A percentile compares a stretch with the other conserved stretches of the same genome.
Conservation (phyloP, 306 rosid genomes). For the Cucumis hystrix region DNA sequence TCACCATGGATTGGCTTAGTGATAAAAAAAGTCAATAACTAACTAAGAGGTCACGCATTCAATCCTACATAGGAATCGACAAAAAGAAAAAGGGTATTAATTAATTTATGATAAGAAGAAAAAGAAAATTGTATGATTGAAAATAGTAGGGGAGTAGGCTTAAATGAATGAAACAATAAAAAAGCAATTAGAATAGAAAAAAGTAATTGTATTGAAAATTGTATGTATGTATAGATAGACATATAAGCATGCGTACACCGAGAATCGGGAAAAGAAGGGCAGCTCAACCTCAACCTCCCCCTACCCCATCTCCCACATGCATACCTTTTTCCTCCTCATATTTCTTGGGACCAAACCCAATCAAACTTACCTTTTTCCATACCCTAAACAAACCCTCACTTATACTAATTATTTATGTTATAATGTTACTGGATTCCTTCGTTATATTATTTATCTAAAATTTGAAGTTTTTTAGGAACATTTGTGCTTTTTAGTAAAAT, state of each 20-base stretch:
- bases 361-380: not conserved
- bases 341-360: not conserved
- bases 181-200: too few species aligned
- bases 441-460: too few species aligned
- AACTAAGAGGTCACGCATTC: too few species aligned
- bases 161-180: not conserved
- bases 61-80: too few species aligned
- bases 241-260: not conserved
- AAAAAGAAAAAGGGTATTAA: too few species aligned
- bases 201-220: not conserved
- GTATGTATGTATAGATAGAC: not conserved
- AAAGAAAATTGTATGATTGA: too few species aligned
- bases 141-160: not conserved
- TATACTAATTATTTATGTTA: too few species aligned
- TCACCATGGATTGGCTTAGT: too few species aligned
- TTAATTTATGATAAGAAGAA: too few species aligned
- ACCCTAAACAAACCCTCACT: not conserved
- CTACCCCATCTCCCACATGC: conserved; percentile 3
- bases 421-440: too few species aligned
- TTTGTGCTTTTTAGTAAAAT: not conserved
- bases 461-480: not conserved
- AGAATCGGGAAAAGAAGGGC: not conserved
- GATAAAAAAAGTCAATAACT: too few species aligned
- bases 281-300: not conserved
- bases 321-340: not conserved